Evolutionary conservation across 371 early-diverging fungal genomes (phyloP).

Genomic region (Rhizopus arrhizus): DNA sequence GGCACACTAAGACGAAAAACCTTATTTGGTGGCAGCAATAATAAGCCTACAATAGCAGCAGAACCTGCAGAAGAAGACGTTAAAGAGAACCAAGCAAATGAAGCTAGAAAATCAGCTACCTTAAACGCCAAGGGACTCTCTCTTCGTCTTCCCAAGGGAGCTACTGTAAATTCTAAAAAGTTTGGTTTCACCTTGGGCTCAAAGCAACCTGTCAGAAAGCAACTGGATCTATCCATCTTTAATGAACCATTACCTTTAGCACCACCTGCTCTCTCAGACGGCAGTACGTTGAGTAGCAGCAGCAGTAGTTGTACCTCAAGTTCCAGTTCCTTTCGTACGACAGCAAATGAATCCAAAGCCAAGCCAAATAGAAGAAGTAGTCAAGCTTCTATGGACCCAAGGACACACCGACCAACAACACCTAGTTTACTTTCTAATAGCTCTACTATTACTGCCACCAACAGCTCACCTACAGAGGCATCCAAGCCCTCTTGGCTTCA

Average conservation of each 20-base stretch:
- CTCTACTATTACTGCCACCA: constrained; percentile 30
- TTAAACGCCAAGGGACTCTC: constrained; percentile 39
- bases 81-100: background rate
- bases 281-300: constrained; percentile 46
- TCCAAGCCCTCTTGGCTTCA: constrained; percentile 41
- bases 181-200: constrained; percentile 40
- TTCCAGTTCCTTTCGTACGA: background rate
- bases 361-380: constrained; percentile 27
- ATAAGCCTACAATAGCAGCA: constrained; percentile 22
- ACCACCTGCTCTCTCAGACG: constrained; percentile 43
- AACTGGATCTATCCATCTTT: constrained; percentile 44
- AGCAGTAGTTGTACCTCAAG: constrained; percentile 29
- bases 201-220: constrained; percentile 38
- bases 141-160: constrained; percentile 33
- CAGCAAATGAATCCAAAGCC: too few species aligned
- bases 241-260: constrained; percentile 19
- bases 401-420: constrained; percentile 29
- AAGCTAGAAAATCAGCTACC: constrained; percentile 23
- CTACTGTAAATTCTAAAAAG: constrained; percentile 22
- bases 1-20: constrained; percentile 49
- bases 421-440: constrained; percentile 44
- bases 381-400: constrained; percentile 32
- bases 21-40: constrained; percentile 38
- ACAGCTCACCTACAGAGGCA: constrained; percentile 11
- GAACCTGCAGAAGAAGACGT: background rate